Conservation (phyloP, 495 filamentous ascomycete genomes). For the Aspergillus incahuasiensis region DNA sequence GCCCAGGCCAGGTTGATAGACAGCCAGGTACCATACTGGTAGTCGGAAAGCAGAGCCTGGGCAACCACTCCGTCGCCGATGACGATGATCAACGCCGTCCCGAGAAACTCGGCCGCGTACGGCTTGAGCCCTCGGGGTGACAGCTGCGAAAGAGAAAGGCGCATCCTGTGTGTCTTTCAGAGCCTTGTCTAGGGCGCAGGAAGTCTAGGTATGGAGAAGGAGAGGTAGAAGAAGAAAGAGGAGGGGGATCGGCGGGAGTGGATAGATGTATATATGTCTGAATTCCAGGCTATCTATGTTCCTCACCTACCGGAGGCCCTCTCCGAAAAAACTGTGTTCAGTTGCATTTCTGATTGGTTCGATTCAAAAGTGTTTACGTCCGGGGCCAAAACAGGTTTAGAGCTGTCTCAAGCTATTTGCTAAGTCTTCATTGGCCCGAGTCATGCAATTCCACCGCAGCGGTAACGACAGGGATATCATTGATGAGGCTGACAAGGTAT, state of each 20-base stretch:
- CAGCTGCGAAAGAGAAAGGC: conserved; percentile 7
- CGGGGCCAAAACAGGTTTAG: background rate
- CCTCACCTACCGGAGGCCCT: background rate
- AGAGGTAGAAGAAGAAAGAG: background rate
- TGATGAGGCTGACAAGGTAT: background rate
- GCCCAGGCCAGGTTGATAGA: conserved; percentile 38
- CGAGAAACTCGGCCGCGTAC: conserved; percentile 34
- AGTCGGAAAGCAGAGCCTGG: conserved; percentile 32
- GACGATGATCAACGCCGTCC: conserved; percentile 31
- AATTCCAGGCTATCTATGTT: background rate
- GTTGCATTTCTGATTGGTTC: background rate
- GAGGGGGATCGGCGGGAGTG: background rate
- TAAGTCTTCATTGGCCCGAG: background rate
- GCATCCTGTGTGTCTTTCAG: conserved; percentile 7
- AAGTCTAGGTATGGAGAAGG: background rate
- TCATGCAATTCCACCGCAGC: background rate
- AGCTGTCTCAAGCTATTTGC: background rate
- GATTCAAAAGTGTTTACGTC: background rate
- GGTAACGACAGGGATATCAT: conserved; percentile 7
- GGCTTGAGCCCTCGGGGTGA: conserved; percentile 29
- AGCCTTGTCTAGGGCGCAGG: too few species aligned
- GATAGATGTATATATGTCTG: background rate
- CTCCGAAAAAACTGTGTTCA: background rate
- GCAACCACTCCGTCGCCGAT: conserved; percentile 36
- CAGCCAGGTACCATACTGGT: conserved; percentile 36